Evolutionary conservation across 495 filamentous ascomycete genomes (phyloP).

Genomic region (Aspergillus panamensis): DNA sequence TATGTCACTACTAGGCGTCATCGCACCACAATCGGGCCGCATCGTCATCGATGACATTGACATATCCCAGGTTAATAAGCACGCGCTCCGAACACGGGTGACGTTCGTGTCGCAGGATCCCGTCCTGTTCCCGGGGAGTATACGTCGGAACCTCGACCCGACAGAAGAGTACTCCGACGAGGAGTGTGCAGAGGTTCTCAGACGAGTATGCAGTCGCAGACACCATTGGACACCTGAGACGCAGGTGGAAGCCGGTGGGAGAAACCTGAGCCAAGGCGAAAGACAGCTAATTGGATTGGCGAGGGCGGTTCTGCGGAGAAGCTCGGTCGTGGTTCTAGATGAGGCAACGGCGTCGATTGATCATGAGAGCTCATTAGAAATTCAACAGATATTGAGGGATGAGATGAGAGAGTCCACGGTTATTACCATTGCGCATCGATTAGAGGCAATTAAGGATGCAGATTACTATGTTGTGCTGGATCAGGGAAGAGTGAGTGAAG

Average conservation of each 20-base stretch:
- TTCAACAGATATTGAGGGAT: conserved; percentile 71
- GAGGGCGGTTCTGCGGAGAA: conserved; percentile 55
- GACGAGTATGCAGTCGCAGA: conserved; percentile 46
- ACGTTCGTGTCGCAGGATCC: conserved; percentile 66
- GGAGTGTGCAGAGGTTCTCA: conserved; percentile 50
- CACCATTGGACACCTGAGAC: conserved; percentile 55
- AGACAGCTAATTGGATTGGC: conserved; percentile 59
- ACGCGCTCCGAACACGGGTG: conserved; percentile 55
- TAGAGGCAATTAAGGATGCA: conserved; percentile 75
- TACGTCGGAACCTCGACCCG: conserved; percentile 57
- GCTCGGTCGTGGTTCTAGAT: conserved; percentile 61
- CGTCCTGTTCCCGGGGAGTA: conserved; percentile 58
- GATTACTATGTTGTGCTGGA: conserved; percentile 70
- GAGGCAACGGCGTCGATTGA: conserved; percentile 89
- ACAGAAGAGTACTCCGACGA: conserved; percentile 44
- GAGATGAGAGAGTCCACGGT: conserved; percentile 77
- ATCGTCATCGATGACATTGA: conserved; percentile 60
- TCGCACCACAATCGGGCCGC: conserved; percentile 49
- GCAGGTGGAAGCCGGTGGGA: conserved; percentile 54
- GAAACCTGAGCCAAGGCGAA: conserved; percentile 59
- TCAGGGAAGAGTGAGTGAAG: conserved; percentile 50
- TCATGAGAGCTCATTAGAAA: conserved; percentile 67
- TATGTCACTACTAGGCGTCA: conserved; percentile 57
- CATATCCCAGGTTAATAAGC: conserved; percentile 55
- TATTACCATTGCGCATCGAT: conserved; percentile 80